Conservation (phyloP, 129 eudicot genomes). For the Erigeron canadensis region DNA sequence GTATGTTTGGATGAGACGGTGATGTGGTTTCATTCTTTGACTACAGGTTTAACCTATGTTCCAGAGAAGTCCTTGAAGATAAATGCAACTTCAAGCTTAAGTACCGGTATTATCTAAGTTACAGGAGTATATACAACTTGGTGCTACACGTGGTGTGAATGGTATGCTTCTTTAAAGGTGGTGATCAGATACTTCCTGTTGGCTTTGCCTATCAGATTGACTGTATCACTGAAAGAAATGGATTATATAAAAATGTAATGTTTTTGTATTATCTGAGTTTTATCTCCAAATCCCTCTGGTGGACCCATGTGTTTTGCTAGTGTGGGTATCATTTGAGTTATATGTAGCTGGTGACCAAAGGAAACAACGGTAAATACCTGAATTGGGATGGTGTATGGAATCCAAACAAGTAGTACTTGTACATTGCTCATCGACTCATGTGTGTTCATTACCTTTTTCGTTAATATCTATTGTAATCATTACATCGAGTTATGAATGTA, state of each 20-base stretch:
- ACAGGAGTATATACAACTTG: constrained; percentile 3
- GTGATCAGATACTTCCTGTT: not conserved
- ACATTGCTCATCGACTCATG: constrained; percentile 12
- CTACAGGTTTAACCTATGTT: constrained; percentile 68
- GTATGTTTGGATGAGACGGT: constrained; percentile 1
- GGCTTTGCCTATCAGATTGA: not conserved
- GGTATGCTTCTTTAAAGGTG: constrained; percentile 4
- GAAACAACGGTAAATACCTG: constrained; percentile 17
- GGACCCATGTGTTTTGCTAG: no score
- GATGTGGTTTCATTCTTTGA: constrained; percentile 13
- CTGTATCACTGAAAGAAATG: not conserved
- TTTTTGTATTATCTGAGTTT: constrained; percentile 31
- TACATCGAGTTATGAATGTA: no score
- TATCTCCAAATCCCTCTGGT: not conserved
- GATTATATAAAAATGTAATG: constrained; percentile 17
- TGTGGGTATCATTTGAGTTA: not conserved
- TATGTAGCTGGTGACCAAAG: constrained; percentile 24
- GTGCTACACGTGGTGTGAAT: not conserved
- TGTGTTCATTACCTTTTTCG: no score
- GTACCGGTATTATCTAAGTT: constrained; percentile 53
- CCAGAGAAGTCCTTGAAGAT: constrained; percentile 91
- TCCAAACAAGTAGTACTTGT: constrained; percentile 26
- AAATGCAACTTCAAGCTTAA: constrained; percentile 85
- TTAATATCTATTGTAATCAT: no score
- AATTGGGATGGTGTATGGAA: constrained; percentile 19